These are phyloP conservation scores for Kuraishia cidri DNA, from an alignment of 805 yeast genomes.

Conservation along the genomic window DNA sequence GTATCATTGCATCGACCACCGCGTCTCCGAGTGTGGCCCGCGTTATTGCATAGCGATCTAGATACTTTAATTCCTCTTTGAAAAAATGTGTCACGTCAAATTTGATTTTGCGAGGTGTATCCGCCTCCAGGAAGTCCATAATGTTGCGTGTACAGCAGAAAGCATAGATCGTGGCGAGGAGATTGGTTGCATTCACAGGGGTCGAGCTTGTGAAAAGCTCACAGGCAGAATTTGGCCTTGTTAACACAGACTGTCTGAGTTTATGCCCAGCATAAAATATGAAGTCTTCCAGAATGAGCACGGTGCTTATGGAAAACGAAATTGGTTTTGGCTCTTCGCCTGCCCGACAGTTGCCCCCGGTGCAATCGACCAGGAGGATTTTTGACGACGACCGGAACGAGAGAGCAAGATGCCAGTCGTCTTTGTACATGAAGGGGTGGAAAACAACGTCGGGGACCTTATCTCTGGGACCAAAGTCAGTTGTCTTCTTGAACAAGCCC, in stretches of 20 bases:
- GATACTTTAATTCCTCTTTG: constrained; percentile 8
- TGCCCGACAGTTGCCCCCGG: not conserved
- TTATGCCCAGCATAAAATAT: not conserved
- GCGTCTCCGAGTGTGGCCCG: constrained; percentile 12
- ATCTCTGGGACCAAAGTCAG: constrained; percentile 19
- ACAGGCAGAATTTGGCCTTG: not conserved
- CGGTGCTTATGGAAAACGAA: not conserved
- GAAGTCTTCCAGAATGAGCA: not conserved
- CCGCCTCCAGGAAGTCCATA: not conserved
- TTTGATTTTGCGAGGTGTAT: not conserved
- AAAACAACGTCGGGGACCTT: constrained; percentile 12
- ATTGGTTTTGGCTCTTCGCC: too few species aligned
- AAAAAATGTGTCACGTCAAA: too few species aligned
- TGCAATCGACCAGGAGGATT: not conserved
- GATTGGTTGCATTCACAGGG: not conserved
- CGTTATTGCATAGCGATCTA: constrained; percentile 16
- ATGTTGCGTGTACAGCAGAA: not conserved
- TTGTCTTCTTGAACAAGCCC: too few species aligned
- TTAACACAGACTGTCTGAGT: not conserved
- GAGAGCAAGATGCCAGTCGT: constrained; percentile 23
- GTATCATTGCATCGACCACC: constrained; percentile 11
- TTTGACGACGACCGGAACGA: constrained; percentile 12
- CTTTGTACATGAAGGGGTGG: constrained; percentile 20
- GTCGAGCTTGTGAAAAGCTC: not conserved
- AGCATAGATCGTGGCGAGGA: not conserved